Base-by-base conservation (phyloP, 148 eudicot species). In the Rheum nobile region DNA sequence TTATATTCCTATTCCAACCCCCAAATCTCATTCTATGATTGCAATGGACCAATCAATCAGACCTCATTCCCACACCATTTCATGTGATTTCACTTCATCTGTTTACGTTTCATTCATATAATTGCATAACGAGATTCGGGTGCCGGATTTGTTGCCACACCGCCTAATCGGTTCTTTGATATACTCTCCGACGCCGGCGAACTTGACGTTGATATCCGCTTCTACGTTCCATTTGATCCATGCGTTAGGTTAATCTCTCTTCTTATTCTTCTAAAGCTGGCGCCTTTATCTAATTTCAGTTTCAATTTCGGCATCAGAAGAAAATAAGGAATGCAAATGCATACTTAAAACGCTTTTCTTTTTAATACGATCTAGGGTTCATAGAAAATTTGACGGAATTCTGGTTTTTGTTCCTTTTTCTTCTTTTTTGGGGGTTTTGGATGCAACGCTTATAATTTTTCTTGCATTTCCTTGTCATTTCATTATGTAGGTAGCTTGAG, bases 1-100 rank as follows among this genome's bases (percentile, higher is more conserved):
- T 65, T 65, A 65, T 65, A 65, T 65, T 65, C 70, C 70, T 65
- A 65, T 22, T 65, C 70, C 70, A 65, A 65, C 41, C 39, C 70
- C 41, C 31, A 31, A 32, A 63, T 63, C 69, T 6, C 69, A 65
- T 14, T 65, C 70, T 65, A 31, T 65, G 22, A 65, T 65, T 65
- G 38, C 70, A 65, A 17, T 59, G 21, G 6, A 4, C 70, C 70
- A 32, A 65, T 65, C 70, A 65, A 32, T 65, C 70, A 4, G 9
- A 59, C 17, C 67, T 59, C 67, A 6, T 65, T 65, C 70, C 24
- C 70, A 5, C 57, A 21, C 63, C 63, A 55, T 55, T 55, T 12
- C 63, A 32, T 65, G 39, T 65, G 41, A 32, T 65, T 65, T 34
- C 70, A 65, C 11, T 65, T 31, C 9, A 17, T 11, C 14, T 65